Evolutionary conservation across 2,329 filamentous ascomycete genomes (phyloP).

Genomic region (Neofusicoccum laricinum): DNA sequence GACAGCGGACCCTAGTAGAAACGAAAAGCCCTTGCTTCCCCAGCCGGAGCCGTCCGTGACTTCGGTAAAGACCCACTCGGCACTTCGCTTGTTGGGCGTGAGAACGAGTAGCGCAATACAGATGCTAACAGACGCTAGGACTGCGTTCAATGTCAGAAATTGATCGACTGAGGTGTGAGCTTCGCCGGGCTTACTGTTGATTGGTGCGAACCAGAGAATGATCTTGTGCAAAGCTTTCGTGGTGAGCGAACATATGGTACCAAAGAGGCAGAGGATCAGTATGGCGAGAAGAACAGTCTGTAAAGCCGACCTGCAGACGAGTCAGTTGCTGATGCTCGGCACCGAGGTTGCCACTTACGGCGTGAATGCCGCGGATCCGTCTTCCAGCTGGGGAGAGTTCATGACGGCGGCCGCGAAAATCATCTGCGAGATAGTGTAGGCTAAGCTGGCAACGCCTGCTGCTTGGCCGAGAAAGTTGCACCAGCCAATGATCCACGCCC

Average conservation of each 20-base stretch:
- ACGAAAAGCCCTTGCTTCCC: conserved; percentile 60
- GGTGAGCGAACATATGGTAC: conserved; percentile 60
- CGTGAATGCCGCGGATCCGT: conserved; percentile 52
- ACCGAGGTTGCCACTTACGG: conserved; percentile 46
- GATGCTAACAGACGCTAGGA: conserved; percentile 59
- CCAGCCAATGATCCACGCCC: conserved; percentile 67
- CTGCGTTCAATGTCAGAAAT: conserved; percentile 28
- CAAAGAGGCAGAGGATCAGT: conserved; percentile 53
- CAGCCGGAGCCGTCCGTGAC: conserved; percentile 63
- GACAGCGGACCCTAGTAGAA: conserved; percentile 54
- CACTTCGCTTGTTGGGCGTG: conserved; percentile 58
- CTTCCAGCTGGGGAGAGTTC: conserved; percentile 51
- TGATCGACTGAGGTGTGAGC: too few species aligned
- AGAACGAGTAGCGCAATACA: conserved; percentile 58
- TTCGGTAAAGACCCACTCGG: conserved; percentile 60
- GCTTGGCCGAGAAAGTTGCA: conserved; percentile 65
- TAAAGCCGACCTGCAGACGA: conserved; percentile 48
- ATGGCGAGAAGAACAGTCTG: conserved; percentile 60
- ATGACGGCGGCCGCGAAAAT: conserved; percentile 60
- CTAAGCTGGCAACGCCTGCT: conserved; percentile 60
- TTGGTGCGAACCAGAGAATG: conserved; percentile 64
- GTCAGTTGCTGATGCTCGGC: conserved; percentile 11
- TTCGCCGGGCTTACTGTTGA: conserved; percentile 49
- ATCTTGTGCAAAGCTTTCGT: conserved; percentile 59
- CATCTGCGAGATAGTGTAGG: conserved; percentile 64